Evolutionary conservation across 2,329 filamentous ascomycete species (phyloP), one percentile per base, ranked within the genome.

Genomic region (Aplosporella prunicola): DNA sequence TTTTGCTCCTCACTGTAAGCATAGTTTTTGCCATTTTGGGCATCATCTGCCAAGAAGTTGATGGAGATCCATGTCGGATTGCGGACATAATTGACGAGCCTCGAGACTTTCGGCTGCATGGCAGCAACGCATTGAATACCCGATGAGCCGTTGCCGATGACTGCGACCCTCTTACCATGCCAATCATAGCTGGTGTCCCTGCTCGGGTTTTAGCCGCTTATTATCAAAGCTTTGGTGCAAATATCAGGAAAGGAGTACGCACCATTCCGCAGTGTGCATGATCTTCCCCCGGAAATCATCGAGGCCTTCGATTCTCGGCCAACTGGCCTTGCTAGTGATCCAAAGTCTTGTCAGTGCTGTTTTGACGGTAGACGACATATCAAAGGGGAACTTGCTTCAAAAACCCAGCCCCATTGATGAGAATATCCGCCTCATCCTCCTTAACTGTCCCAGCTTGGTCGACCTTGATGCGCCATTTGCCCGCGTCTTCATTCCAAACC

Each of bases 61-160:
- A 64, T 60, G 1, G 65, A 68, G 17, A 70, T 64, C 66, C 66
- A 69, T 8, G n/a, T 24, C 8, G 22, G 22, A 8, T 8, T 8
- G 8, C 22, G 22, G n/a, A 24, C 22, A 8, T n/a, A 24, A n/a
- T 24, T 8, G 22, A 8, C 8, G n/a, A 24, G 22, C 22, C n/a
- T 8, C n/a, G 8, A n/a, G 22, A 24, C 22, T 24, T 24, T 24
- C 8, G 8, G 8, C n/a, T 24, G 22, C n/a, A 24, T 24, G 22
- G 22, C 22, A 8, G 22, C 22, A 24, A 24, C 22, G n/a, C 8
- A 8, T 24, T 35, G 32, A 8, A 35, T 26, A 9, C 22, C 32
- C 0, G 22, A 25, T 3, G 22, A 25, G 7, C 32, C 32, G 11
- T 25, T 26, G 5, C 32, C 22, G 9, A 35, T 35, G 15, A 26